A percentile compares a stretch with the other conserved stretches of the same genome.
These are phyloP conservation scores for Aspergillus coremiiformis DNA, from an alignment of 495 filamentous ascomycete species.

Conservation along the genomic window DNA sequence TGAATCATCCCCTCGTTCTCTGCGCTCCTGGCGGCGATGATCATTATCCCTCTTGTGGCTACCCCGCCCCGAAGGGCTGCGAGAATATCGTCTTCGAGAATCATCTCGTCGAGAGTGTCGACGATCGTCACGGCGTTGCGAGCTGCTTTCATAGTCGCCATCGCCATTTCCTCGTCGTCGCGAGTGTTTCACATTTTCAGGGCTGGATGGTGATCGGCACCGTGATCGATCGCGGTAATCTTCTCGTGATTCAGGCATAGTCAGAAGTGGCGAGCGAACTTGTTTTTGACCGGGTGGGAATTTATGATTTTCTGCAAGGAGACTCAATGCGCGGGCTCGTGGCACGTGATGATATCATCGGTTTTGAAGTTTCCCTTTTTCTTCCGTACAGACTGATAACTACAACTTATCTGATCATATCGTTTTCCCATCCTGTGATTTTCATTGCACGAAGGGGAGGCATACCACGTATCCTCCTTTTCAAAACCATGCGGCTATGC, in stretches of 20 bases:
- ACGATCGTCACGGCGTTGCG: slow-evolving; percentile 24
- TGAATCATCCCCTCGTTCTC: slow-evolving; percentile 19
- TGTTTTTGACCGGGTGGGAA: not conserved
- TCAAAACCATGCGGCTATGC: slow-evolving; percentile 39
- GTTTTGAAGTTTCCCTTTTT: not conserved
- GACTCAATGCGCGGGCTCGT: not conserved
- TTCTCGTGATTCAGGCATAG: slow-evolving; percentile 22
- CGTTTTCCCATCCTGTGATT: too few species aligned
- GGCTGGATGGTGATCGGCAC: slow-evolving; percentile 15
- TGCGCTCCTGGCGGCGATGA: slow-evolving; percentile 21
- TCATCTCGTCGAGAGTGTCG: slow-evolving; percentile 28
- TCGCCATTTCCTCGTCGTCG: slow-evolving; percentile 21
- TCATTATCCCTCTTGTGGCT: slow-evolving; percentile 20
- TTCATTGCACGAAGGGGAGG: not conserved
- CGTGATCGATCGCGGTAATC: slow-evolving; percentile 16
- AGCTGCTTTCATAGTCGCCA: slow-evolving; percentile 22
- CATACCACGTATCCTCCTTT: slow-evolving; percentile 10
- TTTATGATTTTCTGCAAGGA: slow-evolving; percentile 2
- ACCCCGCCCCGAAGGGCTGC: slow-evolving; percentile 20
- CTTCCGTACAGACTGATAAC: too few species aligned
- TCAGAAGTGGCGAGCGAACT: not conserved
- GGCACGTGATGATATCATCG: slow-evolving; percentile 20
- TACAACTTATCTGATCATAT: too few species aligned
- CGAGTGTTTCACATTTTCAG: slow-evolving; percentile 18
- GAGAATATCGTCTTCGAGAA: slow-evolving; percentile 23